Conservation (phyloP, 192 early-diverging fungal species). For the Dissophora globulifera region DNA sequence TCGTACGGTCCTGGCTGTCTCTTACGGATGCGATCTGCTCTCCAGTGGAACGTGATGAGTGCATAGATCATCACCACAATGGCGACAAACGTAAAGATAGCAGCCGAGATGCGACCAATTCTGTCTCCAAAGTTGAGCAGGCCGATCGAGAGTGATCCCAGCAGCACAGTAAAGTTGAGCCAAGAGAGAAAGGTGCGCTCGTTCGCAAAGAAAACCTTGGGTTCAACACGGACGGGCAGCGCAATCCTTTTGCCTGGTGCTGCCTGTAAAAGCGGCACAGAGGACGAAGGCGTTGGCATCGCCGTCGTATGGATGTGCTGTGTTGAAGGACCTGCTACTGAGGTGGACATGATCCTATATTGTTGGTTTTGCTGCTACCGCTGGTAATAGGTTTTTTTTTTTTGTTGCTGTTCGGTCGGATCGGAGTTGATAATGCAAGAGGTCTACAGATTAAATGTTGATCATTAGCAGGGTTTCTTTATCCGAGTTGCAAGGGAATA, state of each 20-base stretch:
- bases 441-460: too few species aligned
- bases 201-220: slow-evolving; percentile 96
- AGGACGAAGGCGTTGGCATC: slow-evolving; percentile 32
- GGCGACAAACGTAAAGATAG: slow-evolving; percentile 66
- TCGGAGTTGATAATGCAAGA: too few species aligned
- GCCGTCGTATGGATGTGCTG: slow-evolving; percentile 20
- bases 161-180: slow-evolving; percentile 84
- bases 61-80: slow-evolving; percentile 86
- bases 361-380: too few species aligned
- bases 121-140: slow-evolving; percentile 86
- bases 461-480: too few species aligned
- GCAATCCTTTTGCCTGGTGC: slow-evolving; percentile 73
- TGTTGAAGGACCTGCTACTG: slow-evolving; percentile 4
- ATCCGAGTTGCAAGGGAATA: too few species aligned
- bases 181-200: slow-evolving; percentile 93
- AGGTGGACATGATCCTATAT: too few species aligned
- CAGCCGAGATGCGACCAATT: slow-evolving; percentile 66
- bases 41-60: slow-evolving; percentile 78
- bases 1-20: slow-evolving; percentile 80
- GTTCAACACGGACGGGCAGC: slow-evolving; percentile 81
- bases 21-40: slow-evolving; percentile 73
- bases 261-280: slow-evolving; percentile 44
- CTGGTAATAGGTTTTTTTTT: too few species aligned
- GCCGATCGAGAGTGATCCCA: slow-evolving; percentile 81
- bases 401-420: too few species aligned